Evolutionary conservation across 2,329 filamentous ascomycete species (phyloP), one percentile per base, ranked within the genome.

Genomic region (Cercospora zeae-maydis): DNA sequence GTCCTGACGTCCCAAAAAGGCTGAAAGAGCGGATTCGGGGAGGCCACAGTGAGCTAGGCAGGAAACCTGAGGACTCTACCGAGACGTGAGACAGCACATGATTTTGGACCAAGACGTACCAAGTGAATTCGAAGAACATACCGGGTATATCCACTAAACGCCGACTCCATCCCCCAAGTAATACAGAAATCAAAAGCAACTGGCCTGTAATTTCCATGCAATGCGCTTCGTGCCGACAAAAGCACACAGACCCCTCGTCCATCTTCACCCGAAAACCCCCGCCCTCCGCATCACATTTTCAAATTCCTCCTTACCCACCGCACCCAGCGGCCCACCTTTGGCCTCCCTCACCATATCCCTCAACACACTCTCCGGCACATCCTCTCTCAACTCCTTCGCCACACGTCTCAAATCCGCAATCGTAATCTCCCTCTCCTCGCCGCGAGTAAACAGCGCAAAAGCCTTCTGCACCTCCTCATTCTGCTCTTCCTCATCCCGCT

Each of bases 261-360:
- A 16, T 42, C 30, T 1, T 88, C 82, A 88, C 75, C 86, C 87
- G 83, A 93, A 93, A 37, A 93, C 87, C 0, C 92, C 92, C 5
- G 92, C 93, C 70, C 90, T 82, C 67, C 82, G 85, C 92, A 96
- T 93, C 4, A 96, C 90, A 59, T 85, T 85, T 77, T 92, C 89
- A 78, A 96, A 96, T 73, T 97, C 91, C 58, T 90, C 88, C 72
- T 88, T 81, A 42, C 81, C 85, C 9, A 96, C 93, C 7, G 90
- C 91, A 61, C 81, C 84, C 14, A 89, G 88, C 3, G 83, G 86
- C 1, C 91, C 92, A 2, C 90, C 91, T 76, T 96, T 97, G 54
- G 93, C 95, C 81, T 98, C 93, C 54, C 92, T 80, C 62, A 99
- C 89, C 95, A 99, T 99, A 79, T 97, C 92, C 78, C 86, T 86